Percentiles rank a stretch among this genome's conserved stretches.
phyloP scores from a whole-genome alignment of 441 rosid species.

The Codiaeum variegatum region DNA sequence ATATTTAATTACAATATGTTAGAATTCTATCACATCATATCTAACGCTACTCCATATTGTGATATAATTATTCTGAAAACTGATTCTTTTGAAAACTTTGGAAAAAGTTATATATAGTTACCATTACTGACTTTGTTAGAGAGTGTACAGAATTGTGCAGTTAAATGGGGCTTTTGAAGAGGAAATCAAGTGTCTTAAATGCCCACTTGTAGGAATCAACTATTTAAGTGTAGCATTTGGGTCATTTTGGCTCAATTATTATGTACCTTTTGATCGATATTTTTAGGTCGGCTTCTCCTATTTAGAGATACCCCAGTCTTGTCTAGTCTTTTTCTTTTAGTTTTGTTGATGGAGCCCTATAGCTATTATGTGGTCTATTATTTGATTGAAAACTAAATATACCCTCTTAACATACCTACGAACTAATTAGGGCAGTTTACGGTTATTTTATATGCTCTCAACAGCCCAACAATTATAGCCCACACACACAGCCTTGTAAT shows the following conservation, averaged over 20 bases:
- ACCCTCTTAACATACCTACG: background rate
- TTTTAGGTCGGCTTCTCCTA: conserved; percentile 21
- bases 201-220: conserved; percentile 1
- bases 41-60: too few species aligned
- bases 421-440: background rate
- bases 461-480: background rate
- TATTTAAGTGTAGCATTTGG: conserved; percentile 8
- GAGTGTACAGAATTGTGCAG: background rate
- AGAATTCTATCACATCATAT: too few species aligned
- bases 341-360: background rate
- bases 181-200: conserved; percentile 24
- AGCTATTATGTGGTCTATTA: background rate
- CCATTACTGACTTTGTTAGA: background rate
- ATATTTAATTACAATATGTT: too few species aligned
- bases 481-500: background rate
- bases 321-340: conserved; percentile 2
- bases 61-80: too few species aligned
- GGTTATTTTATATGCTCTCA: background rate
- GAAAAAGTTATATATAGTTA: background rate
- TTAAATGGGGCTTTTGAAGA: conserved; percentile 14
- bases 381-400: background rate
- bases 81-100: too few species aligned
- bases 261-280: background rate
- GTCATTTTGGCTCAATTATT: conserved; percentile 27
- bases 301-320: conserved; percentile 6